Percentiles rank a stretch among this genome's conserved stretches.
Conservation (phyloP, 371 early-diverging fungal species). For the Nematocida sp. region DNA sequence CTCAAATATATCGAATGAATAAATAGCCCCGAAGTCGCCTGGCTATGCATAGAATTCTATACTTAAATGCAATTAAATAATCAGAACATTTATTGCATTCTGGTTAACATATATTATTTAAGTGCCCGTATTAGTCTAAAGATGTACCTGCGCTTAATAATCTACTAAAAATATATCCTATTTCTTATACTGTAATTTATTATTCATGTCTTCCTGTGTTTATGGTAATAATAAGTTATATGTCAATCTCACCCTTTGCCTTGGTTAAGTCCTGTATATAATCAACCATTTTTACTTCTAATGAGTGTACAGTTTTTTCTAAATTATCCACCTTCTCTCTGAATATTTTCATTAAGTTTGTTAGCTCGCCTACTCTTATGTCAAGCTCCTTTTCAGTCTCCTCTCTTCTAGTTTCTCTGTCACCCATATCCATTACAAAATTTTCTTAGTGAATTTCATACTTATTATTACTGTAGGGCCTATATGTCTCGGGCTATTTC, state of each 20-base stretch:
- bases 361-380: conserved; percentile 3
- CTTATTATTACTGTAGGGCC: background rate
- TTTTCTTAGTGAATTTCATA: conserved; percentile 39
- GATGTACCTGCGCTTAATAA: background rate
- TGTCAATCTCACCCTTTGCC: conserved; percentile 25
- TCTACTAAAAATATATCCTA: too few relatives aligned
- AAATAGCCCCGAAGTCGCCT: too few relatives aligned
- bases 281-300: conserved; percentile 31
- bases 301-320: conserved; percentile 39
- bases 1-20: background rate
- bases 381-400: conserved; percentile 21
- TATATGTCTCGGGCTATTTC: background rate
- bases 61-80: too few relatives aligned
- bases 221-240: background rate
- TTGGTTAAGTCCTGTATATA: conserved; percentile 25
- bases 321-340: conserved; percentile 42
- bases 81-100: too few relatives aligned
- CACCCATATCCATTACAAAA: conserved; percentile 16
- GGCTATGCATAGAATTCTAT: too few relatives aligned
- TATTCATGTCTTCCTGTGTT: too few relatives aligned
- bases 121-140: background rate
- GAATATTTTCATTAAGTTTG: conserved; percentile 38
- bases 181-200: too few relatives aligned
- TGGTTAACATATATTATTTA: background rate
- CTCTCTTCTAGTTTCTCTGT: conserved; percentile 31